Base-by-base conservation (phyloP, 2,329 filamentous ascomycete genomes). In the Pestalotiopsis sp. region DNA sequence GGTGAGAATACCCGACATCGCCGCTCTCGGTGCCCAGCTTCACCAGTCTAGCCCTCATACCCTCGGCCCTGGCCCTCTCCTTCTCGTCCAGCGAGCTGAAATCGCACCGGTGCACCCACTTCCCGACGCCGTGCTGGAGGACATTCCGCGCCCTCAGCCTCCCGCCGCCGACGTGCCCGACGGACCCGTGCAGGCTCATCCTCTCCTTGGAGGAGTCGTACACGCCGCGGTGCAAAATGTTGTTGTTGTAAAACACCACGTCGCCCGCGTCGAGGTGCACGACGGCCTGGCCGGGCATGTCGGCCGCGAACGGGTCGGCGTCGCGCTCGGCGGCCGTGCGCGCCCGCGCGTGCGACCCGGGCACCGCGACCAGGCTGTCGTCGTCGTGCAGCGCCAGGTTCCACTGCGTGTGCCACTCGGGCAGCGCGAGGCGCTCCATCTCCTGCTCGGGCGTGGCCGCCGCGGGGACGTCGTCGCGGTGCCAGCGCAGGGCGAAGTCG, bases 161-260 rank as follows among this genome's bases (percentile, higher is more conserved):
- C 68, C 87, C 87, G 1, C 87, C 90, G 2, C 78, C 80, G 0
- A 82, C 82, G 73, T 90, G 87, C 1, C 92, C 92, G 61, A 93
- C 91, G 67, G 88, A 91, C 6, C 92, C 92, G 79, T 94, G 92
- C 75, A 94, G 80, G 70, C 91, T 93, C 84, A 91, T 86, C 27
- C 92, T 82, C 80, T 93, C 90, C 73, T 82, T 86, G 1, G 52
- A 74, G 13, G 81, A 80, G 71, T 86, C 82, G 78, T 94, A 94
- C 36, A 88, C 88, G 1, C 92, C 92, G 3, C 92, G 83, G 75
- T 94, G 92, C 71, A 97, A 78, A 71, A 97, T 97, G 78, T 97
- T 97, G 77, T 95, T 97, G 79, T 97, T 90, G 77, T 97, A 97
- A 75, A 97, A 97, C 57, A 92, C 92, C 17, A 92, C 89, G 80